Evolutionary conservation across 78 protist species (phyloP).

Genomic region (Blattamonas nauphoetae): DNA sequence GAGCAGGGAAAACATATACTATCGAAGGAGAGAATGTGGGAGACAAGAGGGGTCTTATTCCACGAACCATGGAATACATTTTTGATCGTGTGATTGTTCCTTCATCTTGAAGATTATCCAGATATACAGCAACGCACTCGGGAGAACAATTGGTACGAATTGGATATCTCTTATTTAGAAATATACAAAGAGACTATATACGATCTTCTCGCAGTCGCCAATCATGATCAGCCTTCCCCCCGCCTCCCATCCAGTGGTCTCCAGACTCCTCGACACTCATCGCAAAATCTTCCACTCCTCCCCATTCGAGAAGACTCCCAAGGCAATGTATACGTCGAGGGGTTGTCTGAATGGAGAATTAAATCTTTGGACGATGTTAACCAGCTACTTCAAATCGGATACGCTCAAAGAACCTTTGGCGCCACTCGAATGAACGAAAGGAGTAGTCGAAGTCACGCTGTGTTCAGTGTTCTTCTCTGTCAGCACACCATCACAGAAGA

Average conservation of each 20-base stretch:
- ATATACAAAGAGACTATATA: slow-evolving; percentile 41
- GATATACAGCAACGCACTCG: slow-evolving; percentile 4
- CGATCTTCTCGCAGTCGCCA: slow-evolving; percentile 45
- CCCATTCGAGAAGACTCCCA: background rate
- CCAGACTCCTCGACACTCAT: background rate
- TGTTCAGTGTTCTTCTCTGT: slow-evolving; percentile 46
- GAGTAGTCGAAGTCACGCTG: slow-evolving; percentile 62
- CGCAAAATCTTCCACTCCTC: background rate
- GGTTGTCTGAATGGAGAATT: slow-evolving; percentile 63
- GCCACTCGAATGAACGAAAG: slow-evolving; percentile 49
- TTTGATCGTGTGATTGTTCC: slow-evolving; percentile 29
- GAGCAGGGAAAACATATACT: slow-evolving; percentile 63
- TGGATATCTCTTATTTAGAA: slow-evolving; percentile 47
- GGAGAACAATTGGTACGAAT: slow-evolving; percentile 6
- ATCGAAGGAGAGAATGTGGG: slow-evolving; percentile 51
- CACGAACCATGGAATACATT: slow-evolving; percentile 57
- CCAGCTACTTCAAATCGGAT: slow-evolving; percentile 48
- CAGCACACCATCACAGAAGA: no score
- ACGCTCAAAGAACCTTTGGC: slow-evolving; percentile 44
- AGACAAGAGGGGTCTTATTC: slow-evolving; percentile 58
- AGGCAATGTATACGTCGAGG: slow-evolving; percentile 45
- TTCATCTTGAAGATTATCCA: no score
- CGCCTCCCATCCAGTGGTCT: background rate
- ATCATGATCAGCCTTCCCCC: background rate
- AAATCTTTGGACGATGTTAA: no score